phyloP scores from a whole-genome alignment of 1,284 basidiomycete species.

The Naganishia cerealis region DNA sequence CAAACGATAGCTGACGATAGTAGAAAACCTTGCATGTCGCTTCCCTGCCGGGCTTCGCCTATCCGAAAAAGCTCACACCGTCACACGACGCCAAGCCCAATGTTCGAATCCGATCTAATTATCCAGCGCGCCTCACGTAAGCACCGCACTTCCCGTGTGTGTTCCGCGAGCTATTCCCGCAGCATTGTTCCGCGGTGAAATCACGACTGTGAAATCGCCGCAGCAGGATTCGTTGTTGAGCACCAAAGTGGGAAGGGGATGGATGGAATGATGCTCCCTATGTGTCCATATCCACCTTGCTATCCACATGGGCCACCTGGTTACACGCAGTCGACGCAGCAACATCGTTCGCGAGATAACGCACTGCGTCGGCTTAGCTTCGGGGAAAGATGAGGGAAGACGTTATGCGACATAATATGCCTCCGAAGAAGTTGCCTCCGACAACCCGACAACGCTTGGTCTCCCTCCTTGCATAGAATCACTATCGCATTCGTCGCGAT shows the following conservation, averaged over 20 bases:
- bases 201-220: too few species aligned
- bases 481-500: neutral
- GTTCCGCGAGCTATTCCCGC: too few species aligned
- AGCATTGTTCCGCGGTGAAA: too few species aligned
- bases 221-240: too few species aligned
- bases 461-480: neutral
- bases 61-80: neutral
- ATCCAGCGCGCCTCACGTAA: neutral
- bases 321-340: too few species aligned
- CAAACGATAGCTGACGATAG: neutral
- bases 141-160: neutral
- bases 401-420: neutral
- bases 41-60: slow-evolving; percentile 13
- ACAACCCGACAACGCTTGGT: neutral
- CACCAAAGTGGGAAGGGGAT: too few species aligned
- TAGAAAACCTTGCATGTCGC: slow-evolving; percentile 2
- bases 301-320: too few species aligned
- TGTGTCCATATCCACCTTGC: too few species aligned
- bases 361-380: too few species aligned
- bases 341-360: too few species aligned
- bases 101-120: neutral
- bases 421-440: too few species aligned
- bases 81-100: slow-evolving; percentile 4
- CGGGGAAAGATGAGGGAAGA: neutral
- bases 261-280: too few species aligned